Percentiles rank a stretch among this genome's conserved stretches.
Evolutionary conservation across 495 filamentous ascomycete species (phyloP).

Genomic region (Neurospora sp.): DNA sequence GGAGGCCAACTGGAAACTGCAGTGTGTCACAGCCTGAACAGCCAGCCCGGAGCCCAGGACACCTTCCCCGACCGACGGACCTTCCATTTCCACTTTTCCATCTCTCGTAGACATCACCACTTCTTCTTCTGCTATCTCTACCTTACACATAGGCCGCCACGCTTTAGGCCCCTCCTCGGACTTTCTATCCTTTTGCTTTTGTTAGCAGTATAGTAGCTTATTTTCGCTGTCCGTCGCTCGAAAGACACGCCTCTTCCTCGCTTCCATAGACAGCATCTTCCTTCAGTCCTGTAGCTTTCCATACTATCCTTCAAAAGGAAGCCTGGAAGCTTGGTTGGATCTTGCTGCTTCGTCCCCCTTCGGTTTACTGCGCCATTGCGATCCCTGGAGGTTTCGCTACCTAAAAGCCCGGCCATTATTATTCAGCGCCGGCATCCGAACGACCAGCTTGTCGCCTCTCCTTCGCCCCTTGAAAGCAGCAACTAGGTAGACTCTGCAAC

Average conservation of each 20-base stretch:
- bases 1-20: not conserved
- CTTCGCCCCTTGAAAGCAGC: not conserved
- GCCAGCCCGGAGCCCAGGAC: not conserved
- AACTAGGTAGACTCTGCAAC: not conserved
- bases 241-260: not conserved
- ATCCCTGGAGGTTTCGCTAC: not conserved
- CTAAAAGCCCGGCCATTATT: conserved; percentile 27
- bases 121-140: not conserved
- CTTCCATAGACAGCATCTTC: not conserved
- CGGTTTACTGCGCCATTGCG: not conserved
- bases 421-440: conserved; percentile 22
- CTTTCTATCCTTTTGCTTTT: not conserved
- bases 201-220: not conserved
- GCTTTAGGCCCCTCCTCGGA: not conserved
- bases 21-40: not conserved
- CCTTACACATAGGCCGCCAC: not conserved
- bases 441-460: conserved; percentile 1
- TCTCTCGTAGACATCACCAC: not conserved
- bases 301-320: not conserved
- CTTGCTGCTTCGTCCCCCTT: not conserved
- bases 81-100: not conserved
- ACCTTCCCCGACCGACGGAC: not conserved
- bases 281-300: not conserved
- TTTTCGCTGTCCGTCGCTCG: not conserved
- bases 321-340: not conserved